Evolutionary conservation across 306 rosid genomes (phyloP).

Genomic region (Dryas alaskensis): DNA sequence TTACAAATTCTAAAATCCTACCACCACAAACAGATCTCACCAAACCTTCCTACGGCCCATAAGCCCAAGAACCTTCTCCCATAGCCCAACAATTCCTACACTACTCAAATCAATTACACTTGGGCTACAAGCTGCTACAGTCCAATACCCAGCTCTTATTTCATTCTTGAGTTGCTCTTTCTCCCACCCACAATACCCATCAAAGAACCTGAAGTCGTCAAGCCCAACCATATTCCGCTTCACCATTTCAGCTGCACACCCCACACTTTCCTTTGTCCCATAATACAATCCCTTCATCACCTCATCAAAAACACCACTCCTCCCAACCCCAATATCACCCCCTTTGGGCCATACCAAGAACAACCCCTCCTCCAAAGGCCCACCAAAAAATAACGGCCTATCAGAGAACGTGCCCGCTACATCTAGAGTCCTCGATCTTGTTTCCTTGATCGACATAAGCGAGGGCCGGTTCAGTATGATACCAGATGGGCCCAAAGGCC

Average conservation of each 20-base stretch:
- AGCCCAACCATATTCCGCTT: constrained; percentile 59
- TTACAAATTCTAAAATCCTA: too few species aligned
- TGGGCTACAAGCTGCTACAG: constrained; percentile 86
- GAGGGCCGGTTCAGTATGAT: constrained; percentile 80
- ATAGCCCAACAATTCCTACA: constrained; percentile 53
- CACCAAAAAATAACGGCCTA: constrained; percentile 81
- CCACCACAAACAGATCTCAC: constrained; percentile 20
- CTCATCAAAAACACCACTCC: constrained; percentile 74
- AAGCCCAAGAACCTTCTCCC: constrained; percentile 80
- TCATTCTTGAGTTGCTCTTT: constrained; percentile 64
- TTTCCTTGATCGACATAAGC: constrained; percentile 79
- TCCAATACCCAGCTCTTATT: constrained; percentile 75
- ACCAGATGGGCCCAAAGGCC: constrained; percentile 74
- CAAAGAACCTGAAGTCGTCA: constrained; percentile 78
- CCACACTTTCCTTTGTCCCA: constrained; percentile 74
- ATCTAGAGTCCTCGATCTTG: constrained; percentile 65
- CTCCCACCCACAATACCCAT: constrained; percentile 96
- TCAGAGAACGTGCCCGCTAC: constrained; percentile 57
- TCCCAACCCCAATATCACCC: constrained; percentile 35
- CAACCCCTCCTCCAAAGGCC: constrained; percentile 73
- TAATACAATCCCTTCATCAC: constrained; percentile 82
- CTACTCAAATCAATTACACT: constrained; percentile 50
- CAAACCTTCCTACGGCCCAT: constrained; percentile 64
- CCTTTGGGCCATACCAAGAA: constrained; percentile 64
- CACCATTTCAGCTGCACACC: constrained; percentile 84